Conservation (phyloP, 192 early-diverging fungal genomes). For the Chytriomyces sp. region DNA sequence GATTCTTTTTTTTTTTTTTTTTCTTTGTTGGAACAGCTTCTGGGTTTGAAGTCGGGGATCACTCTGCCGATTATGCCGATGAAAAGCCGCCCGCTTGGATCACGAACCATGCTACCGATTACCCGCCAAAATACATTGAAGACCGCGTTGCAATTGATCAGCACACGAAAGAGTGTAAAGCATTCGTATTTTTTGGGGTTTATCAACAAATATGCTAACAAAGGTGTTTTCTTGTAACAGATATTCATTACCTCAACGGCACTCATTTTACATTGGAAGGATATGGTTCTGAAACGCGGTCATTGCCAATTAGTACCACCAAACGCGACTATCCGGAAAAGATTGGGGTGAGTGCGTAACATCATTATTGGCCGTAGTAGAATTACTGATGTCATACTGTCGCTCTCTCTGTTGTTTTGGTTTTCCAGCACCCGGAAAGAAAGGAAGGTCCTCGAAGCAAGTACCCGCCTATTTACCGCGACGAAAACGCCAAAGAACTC, state of each 20-base stretch:
- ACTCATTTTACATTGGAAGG: slow-evolving; percentile 13
- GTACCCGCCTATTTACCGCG: slow-evolving; percentile 32
- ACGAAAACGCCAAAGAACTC: slow-evolving; percentile 5
- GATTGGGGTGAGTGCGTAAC: background rate
- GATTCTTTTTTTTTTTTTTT: background rate
- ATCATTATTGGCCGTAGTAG: no score
- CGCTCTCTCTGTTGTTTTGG: no score
- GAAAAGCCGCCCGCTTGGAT: slow-evolving; percentile 23
- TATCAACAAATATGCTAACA: background rate
- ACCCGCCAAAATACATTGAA: slow-evolving; percentile 1
- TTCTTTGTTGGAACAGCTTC: no score
- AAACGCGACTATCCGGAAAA: slow-evolving; percentile 21
- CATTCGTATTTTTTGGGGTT: background rate
- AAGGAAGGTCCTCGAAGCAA: background rate
- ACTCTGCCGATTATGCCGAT: slow-evolving; percentile 19
- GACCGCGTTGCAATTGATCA: background rate
- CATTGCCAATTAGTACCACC: slow-evolving; percentile 19
- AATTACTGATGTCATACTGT: no score
- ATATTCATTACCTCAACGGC: slow-evolving; percentile 11
- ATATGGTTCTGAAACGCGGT: background rate
- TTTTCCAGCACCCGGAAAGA: background rate
- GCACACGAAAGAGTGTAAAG: slow-evolving; percentile 22
- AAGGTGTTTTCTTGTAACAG: background rate
- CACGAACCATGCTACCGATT: slow-evolving; percentile 12
- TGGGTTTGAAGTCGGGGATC: slow-evolving; percentile 13